These are phyloP conservation scores for Epichloe aotearoae DNA, from an alignment of 2,329 filamentous ascomycete species.

Conservation along the genomic window DNA sequence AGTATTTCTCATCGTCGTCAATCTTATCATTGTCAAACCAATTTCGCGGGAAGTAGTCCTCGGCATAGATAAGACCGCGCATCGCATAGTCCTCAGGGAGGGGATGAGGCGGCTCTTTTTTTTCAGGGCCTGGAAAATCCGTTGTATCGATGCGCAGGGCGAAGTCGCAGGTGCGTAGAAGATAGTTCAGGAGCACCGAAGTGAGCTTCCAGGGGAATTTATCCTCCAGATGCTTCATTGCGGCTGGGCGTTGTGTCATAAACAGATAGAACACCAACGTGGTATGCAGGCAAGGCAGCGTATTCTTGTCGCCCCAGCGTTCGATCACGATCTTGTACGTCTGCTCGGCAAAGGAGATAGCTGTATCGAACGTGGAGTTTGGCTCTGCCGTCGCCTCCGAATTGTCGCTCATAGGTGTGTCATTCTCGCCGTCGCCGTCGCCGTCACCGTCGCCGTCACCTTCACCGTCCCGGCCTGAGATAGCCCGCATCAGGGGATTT, in stretches of 20 bases:
- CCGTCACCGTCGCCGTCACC: conserved; percentile 11
- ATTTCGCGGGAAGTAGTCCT: conserved; percentile 41
- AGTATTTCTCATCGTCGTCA: conserved; percentile 54
- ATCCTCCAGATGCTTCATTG: conserved; percentile 11
- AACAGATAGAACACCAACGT: conserved; percentile 45
- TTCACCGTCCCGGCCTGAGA: conserved; percentile 16
- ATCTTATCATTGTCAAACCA: conserved; percentile 47
- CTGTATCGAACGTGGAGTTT: conserved; percentile 19
- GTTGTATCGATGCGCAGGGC: conserved; percentile 24
- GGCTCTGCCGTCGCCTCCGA: conserved; percentile 11
- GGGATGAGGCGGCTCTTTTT: conserved; percentile 33
- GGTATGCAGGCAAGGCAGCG: conserved; percentile 49
- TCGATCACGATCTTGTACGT: conserved; percentile 35
- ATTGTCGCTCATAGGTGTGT: conserved; percentile 12
- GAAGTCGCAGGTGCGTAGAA: conserved; percentile 14
- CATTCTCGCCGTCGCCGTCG: conserved; percentile 16
- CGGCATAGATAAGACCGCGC: conserved; percentile 47
- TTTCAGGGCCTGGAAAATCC: conserved; percentile 34
- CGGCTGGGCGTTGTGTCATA: conserved; percentile 18
- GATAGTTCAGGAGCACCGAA: conserved; percentile 25
- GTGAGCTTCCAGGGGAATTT: conserved; percentile 41
- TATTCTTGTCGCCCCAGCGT: conserved; percentile 42
- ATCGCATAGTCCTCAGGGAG: conserved; percentile 58
- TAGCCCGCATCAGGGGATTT: conserved; percentile 32
- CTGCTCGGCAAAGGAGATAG: conserved; percentile 27